A percentile compares a stretch with the other conserved stretches of the same genome.
Conservation (phyloP, 352 stramenopile genomes). For the Phytophthora foliorum region DNA sequence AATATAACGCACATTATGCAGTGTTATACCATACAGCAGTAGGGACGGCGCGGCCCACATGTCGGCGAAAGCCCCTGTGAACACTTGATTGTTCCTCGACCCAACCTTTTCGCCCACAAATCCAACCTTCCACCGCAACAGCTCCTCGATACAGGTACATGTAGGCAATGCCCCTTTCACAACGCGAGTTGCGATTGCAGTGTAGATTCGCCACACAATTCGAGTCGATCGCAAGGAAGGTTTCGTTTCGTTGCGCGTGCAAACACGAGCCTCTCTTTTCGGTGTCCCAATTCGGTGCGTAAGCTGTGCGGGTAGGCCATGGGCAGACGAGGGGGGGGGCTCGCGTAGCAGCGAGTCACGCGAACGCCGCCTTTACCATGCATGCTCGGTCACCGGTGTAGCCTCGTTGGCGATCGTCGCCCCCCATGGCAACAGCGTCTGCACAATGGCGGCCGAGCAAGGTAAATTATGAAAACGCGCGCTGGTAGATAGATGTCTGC, state of each 20-base stretch:
- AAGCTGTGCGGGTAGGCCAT: slow-evolving; percentile 3
- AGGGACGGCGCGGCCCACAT: slow-evolving; percentile 20
- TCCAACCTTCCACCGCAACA: slow-evolving; percentile 30
- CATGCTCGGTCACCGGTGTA: too few relatives aligned
- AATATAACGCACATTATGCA: too few relatives aligned
- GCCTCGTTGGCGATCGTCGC: not conserved
- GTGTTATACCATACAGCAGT: not conserved
- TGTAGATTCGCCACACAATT: not conserved
- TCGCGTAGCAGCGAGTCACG: slow-evolving; percentile 6
- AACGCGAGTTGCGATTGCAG: not conserved
- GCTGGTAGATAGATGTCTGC: too few relatives aligned
- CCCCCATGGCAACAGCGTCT: too few relatives aligned
- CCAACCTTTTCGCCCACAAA: slow-evolving; percentile 21
- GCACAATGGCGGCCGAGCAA: too few relatives aligned
- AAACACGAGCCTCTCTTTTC: slow-evolving; percentile 2
- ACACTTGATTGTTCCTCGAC: slow-evolving; percentile 31
- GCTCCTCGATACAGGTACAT: not conserved
- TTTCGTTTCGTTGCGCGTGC: not conserved
- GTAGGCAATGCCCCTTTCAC: not conserved
- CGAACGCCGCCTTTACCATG: slow-evolving; percentile 13
- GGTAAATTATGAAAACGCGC: too few relatives aligned
- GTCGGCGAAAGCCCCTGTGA: slow-evolving; percentile 21
- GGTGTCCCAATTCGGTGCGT: slow-evolving; percentile 18
- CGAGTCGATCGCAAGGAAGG: not conserved
- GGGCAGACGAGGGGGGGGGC: slow-evolving; percentile 6